Conservation (phyloP, 768 basidiomycete genomes). For the Tulasnella sp. region DNA sequence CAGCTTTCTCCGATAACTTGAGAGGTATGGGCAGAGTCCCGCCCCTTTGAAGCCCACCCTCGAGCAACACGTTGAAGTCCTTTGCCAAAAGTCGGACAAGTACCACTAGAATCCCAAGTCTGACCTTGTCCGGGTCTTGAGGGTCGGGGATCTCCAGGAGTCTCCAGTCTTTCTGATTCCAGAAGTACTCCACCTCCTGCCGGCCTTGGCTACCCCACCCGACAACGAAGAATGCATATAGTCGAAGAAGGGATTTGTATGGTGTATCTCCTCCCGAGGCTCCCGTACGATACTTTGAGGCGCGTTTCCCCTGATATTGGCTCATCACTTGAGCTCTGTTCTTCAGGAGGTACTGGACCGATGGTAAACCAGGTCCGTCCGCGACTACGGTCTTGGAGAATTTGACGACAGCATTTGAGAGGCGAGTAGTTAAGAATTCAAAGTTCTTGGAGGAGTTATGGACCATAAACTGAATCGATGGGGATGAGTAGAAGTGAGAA, state of each 20-base stretch:
- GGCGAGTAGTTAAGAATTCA: conserved; percentile 6
- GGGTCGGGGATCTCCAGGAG: conserved; percentile 19
- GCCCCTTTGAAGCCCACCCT: conserved; percentile 1
- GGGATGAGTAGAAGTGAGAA: background rate
- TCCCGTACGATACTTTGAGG: conserved; percentile 14
- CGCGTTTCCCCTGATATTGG: conserved; percentile 19
- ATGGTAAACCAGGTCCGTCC: conserved; percentile 13
- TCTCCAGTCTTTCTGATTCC: conserved; percentile 2
- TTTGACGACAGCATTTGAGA: conserved; percentile 9
- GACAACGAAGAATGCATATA: conserved; percentile 22
- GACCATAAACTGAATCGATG: background rate
- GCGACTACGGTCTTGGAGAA: conserved; percentile 4
- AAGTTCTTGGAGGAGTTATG: background rate
- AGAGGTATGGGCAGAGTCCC: background rate
- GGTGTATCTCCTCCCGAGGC: conserved; percentile 1
- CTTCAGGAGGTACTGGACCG: conserved; percentile 23
- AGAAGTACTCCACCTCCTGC: conserved; percentile 23
- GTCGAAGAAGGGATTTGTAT: background rate
- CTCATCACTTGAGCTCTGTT: conserved; percentile 19
- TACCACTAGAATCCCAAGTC: conserved; percentile 2
- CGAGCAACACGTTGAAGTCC: conserved; percentile 21
- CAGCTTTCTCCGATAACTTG: background rate
- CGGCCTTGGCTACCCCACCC: conserved; percentile 14
- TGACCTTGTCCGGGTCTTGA: conserved; percentile 4
- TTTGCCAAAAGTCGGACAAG: conserved; percentile 19